Evolutionary conservation across 768 basidiomycete species (phyloP).

Genomic region (Phlegmacium glaucopus): DNA sequence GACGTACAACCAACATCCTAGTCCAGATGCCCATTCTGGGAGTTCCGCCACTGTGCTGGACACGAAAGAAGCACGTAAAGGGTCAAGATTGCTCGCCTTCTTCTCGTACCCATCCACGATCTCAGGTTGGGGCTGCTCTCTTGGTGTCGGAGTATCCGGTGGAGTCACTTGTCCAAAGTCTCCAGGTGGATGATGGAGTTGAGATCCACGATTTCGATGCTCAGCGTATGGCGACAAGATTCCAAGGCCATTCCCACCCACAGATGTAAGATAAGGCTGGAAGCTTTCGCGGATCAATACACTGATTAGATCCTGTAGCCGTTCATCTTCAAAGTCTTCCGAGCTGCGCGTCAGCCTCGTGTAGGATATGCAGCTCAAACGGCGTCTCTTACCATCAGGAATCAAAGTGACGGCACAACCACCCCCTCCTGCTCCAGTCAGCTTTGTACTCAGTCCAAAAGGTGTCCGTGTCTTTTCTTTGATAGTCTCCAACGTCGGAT

Average conservation of each 20-base stretch:
- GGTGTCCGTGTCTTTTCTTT: slow-evolving; percentile 64
- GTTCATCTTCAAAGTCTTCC: slow-evolving; percentile 67
- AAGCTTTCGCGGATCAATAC: slow-evolving; percentile 63
- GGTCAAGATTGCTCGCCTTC: slow-evolving; percentile 20
- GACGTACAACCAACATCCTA: slow-evolving; percentile 63
- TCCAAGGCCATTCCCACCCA: slow-evolving; percentile 92
- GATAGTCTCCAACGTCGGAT: slow-evolving; percentile 82
- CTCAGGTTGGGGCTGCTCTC: slow-evolving; percentile 17
- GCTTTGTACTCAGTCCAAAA: slow-evolving; percentile 80
- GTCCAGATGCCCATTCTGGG: slow-evolving; percentile 46
- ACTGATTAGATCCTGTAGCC: slow-evolving; percentile 54
- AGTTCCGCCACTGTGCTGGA: slow-evolving; percentile 38
- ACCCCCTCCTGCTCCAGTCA: slow-evolving; percentile 97
- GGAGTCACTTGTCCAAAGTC: slow-evolving; percentile 43
- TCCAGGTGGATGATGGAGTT: slow-evolving; percentile 13
- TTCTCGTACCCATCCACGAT: slow-evolving; percentile 21
- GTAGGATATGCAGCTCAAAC: slow-evolving; percentile 4
- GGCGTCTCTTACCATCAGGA: slow-evolving; percentile 70
- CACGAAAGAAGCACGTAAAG: slow-evolving; percentile 43
- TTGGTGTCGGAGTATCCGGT: slow-evolving; percentile 42
- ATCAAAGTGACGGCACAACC: slow-evolving; percentile 97
- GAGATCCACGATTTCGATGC: slow-evolving; percentile 35
- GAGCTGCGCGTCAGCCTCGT: slow-evolving; percentile 21
- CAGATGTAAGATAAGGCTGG: slow-evolving; percentile 84
- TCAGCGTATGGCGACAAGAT: slow-evolving; percentile 63